Evolutionary conservation across 805 yeast species (phyloP).

Genomic region (Teunomyces stri): DNA sequence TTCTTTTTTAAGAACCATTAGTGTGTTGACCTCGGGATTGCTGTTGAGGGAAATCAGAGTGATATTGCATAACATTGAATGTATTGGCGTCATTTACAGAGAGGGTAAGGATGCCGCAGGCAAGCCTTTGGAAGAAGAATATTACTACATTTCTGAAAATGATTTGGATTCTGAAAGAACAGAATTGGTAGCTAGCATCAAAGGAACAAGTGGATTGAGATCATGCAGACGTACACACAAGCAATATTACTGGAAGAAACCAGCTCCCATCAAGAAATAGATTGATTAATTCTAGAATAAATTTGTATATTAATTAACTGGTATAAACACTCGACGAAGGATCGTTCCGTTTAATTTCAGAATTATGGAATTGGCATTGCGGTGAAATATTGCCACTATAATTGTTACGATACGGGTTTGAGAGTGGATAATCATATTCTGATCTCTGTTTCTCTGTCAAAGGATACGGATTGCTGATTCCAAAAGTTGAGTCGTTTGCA

Average conservation of each 20-base stretch:
- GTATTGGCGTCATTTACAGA: slow-evolving; percentile 87
- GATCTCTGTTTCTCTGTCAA: slow-evolving; percentile 22
- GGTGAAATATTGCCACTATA: not conserved
- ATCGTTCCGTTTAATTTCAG: not conserved
- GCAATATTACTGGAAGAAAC: slow-evolving; percentile 75
- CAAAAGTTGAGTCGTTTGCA: not conserved
- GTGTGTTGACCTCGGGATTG: slow-evolving; percentile 50
- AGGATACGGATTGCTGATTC: slow-evolving; percentile 27
- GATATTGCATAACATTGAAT: slow-evolving; percentile 44
- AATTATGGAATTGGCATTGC: not conserved
- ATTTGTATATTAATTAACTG: slow-evolving; percentile 11
- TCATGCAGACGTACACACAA: slow-evolving; percentile 92
- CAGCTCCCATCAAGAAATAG: slow-evolving; percentile 45
- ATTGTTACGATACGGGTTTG: slow-evolving; percentile 12
- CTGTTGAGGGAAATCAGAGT: slow-evolving; percentile 43
- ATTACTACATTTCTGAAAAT: slow-evolving; percentile 81
- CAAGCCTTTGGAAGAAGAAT: slow-evolving; percentile 88
- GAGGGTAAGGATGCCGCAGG: slow-evolving; percentile 97
- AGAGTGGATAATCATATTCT: slow-evolving; percentile 26
- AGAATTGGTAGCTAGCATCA: slow-evolving; percentile 65
- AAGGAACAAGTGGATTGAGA: slow-evolving; percentile 79
- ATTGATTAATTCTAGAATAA: not conserved
- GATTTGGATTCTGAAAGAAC: slow-evolving; percentile 74
- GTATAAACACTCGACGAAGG: slow-evolving; percentile 2
- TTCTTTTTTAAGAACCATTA: slow-evolving; percentile 62